Conservation (phyloP, 2,329 filamentous ascomycete genomes). For the Ceratocystis ficicola region DNA sequence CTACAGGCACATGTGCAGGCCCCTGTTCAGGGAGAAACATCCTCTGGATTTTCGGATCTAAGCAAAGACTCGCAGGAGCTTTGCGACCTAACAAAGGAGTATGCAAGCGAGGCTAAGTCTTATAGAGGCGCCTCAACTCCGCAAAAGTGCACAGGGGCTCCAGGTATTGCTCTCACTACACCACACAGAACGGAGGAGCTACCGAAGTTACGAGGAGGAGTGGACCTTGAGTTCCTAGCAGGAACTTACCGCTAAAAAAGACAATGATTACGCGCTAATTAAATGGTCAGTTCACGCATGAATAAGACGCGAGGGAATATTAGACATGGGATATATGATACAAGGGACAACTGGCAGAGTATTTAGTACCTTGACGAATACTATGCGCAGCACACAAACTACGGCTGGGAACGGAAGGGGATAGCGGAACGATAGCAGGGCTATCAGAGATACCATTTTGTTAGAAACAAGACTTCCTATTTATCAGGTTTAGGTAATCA, state of each 20-base stretch:
- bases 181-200: not conserved
- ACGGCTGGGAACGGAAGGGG: not conserved
- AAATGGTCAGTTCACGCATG: not conserved
- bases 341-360: no score
- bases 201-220: constrained; percentile 11
- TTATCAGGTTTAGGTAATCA: not conserved
- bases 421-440: not conserved
- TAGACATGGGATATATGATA: not conserved
- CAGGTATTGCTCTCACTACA: constrained; percentile 4
- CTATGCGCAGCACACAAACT: not conserved
- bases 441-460: constrained; percentile 5
- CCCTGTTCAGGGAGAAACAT: not conserved
- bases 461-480: not conserved
- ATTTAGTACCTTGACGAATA: no score
- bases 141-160: not conserved
- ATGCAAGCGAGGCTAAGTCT: not conserved
- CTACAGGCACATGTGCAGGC: not conserved
- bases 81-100: constrained; percentile 1
- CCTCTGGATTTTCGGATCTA: not conserved
- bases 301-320: not conserved
- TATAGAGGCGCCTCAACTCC: not conserved
- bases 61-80: not conserved
- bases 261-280: not conserved
- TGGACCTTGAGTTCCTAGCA: constrained; percentile 14
- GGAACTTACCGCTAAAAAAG: constrained; percentile 16